Evolutionary conservation across 73 alveolate genomes (phyloP).

Genomic region (Paramecium primaurelia): DNA sequence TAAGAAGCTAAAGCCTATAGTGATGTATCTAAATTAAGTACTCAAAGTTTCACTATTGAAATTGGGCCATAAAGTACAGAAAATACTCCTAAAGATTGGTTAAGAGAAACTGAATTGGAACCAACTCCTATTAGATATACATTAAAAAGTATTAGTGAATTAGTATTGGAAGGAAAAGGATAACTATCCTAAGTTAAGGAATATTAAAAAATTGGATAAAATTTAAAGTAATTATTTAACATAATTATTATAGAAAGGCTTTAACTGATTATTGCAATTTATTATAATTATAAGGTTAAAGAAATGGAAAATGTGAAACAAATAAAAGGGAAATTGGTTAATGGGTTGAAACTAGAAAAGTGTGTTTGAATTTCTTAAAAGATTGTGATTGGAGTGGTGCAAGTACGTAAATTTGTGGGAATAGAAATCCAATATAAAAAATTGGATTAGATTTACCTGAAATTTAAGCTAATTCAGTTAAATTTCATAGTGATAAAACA

Average conservation of each 20-base stretch:
- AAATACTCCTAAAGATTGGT: background rate
- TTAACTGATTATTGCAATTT: slow-evolving; percentile 27
- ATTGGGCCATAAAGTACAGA: slow-evolving; percentile 6
- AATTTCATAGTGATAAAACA: slow-evolving; percentile 20
- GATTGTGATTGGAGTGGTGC: slow-evolving; percentile 31
- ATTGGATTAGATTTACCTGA: slow-evolving; percentile 31
- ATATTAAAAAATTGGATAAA: slow-evolving; percentile 5
- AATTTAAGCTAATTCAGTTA: slow-evolving; percentile 19
- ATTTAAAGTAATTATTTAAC: background rate
- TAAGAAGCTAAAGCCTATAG: background rate
- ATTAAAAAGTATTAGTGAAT: background rate
- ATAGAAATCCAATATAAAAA: slow-evolving; percentile 13
- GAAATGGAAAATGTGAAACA: slow-evolving; percentile 38
- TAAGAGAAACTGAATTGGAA: slow-evolving; percentile 8
- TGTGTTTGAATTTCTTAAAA: slow-evolving; percentile 11
- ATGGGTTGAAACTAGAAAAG: background rate
- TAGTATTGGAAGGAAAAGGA: slow-evolving; percentile 26
- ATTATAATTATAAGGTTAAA: background rate
- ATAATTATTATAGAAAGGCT: background rate
- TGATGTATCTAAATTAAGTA: background rate
- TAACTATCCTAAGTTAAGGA: background rate
- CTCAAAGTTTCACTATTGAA: background rate
- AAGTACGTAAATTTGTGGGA: background rate
- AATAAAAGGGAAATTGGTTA: slow-evolving; percentile 32
- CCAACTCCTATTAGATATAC: background rate